Percentiles rank a stretch among this genome's conserved stretches.
Evolutionary conservation across 305 asterid species (phyloP).

Genomic region (Rubia balearica): DNA sequence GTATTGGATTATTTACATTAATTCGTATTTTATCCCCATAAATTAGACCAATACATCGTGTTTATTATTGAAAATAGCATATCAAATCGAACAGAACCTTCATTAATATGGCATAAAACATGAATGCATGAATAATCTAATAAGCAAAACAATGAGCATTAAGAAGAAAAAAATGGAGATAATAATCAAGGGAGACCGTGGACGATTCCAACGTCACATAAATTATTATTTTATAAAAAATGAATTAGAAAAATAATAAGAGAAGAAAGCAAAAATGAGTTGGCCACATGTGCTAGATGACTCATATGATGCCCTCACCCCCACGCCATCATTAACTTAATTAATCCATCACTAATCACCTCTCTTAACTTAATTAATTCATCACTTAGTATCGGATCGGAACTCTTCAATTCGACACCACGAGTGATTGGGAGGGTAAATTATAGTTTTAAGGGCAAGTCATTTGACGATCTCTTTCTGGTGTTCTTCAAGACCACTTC

Average conservation of each 20-base stretch:
- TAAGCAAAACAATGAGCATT: background rate
- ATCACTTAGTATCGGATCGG: too few species aligned
- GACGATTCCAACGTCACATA: background rate
- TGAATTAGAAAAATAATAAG: background rate
- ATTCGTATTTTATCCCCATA: too few species aligned
- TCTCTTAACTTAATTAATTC: background rate
- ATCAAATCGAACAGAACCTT: background rate
- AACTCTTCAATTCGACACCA: too few species aligned
- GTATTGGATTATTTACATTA: too few species aligned
- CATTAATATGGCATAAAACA: background rate
- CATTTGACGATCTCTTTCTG: too few species aligned
- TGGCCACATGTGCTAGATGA: conserved; percentile 6
- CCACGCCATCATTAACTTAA: background rate
- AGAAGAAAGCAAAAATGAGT: conserved; percentile 2
- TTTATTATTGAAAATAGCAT: too few species aligned
- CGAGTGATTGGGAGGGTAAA: too few species aligned
- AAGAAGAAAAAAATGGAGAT: background rate
- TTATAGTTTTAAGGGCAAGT: too few species aligned
- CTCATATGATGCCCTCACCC: conserved; percentile 2
- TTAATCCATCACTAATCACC: background rate
- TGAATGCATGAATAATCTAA: too few species aligned
- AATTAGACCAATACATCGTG: too few species aligned
- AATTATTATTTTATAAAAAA: background rate
- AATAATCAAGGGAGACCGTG: background rate
- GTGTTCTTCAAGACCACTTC: too few species aligned